Evolutionary conservation across 768 basidiomycete species (phyloP), one percentile per base, ranked within the genome.

Genomic region (Tricholoma furcatifolium): DNA sequence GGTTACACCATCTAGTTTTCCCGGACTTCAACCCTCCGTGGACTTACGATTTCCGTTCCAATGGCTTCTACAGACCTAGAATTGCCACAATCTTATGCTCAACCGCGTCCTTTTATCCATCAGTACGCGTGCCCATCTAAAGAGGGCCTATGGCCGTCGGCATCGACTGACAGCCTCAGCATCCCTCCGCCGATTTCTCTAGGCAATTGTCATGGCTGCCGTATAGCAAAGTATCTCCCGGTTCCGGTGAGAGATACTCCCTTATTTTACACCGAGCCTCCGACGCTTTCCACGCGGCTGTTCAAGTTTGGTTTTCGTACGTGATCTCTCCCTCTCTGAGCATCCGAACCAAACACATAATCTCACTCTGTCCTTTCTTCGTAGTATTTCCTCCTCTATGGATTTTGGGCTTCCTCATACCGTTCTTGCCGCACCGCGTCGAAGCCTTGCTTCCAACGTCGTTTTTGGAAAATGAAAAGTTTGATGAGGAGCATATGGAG

Each of bases 61-160:
- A 57, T 76, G 14, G 59, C 74, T 2, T 77, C 71, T 38, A 74
- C 74, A 18, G 77, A 77, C 6, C 56, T 61, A 2, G 72, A 74
- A 47, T 79, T 76, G 7, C 71, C 67, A 80, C 57, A 76, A 74
- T 53, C 54, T 68, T 12, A 69, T 77, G 4, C 27, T 4, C 27
- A 27, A 27, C 27, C 27, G 3, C 27, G 27, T 7, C 27, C 27
- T 27, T 47, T 54, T 23, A 32, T 54, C 27, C 52, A 54, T 14
- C 52, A 40, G 8, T 31, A 39, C 20, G 52, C 39, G 4, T 54
- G 52, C 32, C 52, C 46, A n/a, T 54, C 52, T 10, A 31, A 40
- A 40, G 45, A 47, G 18, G 35, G 34, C 30, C 32, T 40, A 30
- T 54, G 52, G 52, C 32, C 45, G 15, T 39, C 41, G 15, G 30